Percentiles rank a stretch among this genome's conserved stretches.
phyloP scores from a whole-genome alignment of 2,329 filamentous ascomycete genomes.

The Ilyonectria robusta region DNA sequence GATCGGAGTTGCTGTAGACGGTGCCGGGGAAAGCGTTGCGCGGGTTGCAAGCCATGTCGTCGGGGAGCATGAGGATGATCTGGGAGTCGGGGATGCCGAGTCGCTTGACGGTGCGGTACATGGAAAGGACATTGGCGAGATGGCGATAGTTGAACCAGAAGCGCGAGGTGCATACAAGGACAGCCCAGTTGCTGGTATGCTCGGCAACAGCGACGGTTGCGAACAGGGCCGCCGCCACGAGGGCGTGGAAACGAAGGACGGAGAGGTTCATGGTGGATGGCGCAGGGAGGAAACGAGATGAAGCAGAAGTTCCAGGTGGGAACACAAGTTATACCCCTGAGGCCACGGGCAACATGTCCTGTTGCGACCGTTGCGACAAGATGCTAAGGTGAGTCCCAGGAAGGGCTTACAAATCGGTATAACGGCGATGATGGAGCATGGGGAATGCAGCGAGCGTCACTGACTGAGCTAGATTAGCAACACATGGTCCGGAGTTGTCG shows the following conservation, averaged over 20 bases:
- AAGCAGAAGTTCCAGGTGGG: slow-evolving; percentile 1
- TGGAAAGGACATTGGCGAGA: slow-evolving; percentile 95
- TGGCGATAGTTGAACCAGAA: slow-evolving; percentile 99
- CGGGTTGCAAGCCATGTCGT: slow-evolving; percentile 99
- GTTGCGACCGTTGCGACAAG: slow-evolving; percentile 21
- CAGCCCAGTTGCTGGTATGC: slow-evolving; percentile 99
- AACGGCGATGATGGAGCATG: slow-evolving; percentile 34
- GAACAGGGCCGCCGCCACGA: slow-evolving; percentile 64
- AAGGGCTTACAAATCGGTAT: slow-evolving; percentile 45
- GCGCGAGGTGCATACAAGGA: slow-evolving; percentile 96
- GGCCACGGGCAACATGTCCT: slow-evolving; percentile 36
- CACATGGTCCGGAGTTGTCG: neutral
- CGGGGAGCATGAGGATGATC: slow-evolving; percentile 99
- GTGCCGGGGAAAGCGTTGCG: slow-evolving; percentile 98
- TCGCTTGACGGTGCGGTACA: slow-evolving; percentile 98
- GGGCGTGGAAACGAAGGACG: slow-evolving; percentile 60
- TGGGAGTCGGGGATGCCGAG: slow-evolving; percentile 98
- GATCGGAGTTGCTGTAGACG: slow-evolving; percentile 98
- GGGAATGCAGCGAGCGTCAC: neutral
- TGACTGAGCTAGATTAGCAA: neutral
- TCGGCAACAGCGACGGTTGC: slow-evolving; percentile 69
- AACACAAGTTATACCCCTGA: slow-evolving; percentile 32
- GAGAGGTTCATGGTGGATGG: slow-evolving; percentile 65
- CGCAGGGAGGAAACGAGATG: slow-evolving; percentile 9
- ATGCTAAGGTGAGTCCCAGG: slow-evolving; percentile 33